Percentiles rank a stretch among this genome's conserved stretches.
These are phyloP conservation scores for Seiridium cupressi DNA, from an alignment of 2,329 filamentous ascomycete genomes.

Conservation along the genomic window DNA sequence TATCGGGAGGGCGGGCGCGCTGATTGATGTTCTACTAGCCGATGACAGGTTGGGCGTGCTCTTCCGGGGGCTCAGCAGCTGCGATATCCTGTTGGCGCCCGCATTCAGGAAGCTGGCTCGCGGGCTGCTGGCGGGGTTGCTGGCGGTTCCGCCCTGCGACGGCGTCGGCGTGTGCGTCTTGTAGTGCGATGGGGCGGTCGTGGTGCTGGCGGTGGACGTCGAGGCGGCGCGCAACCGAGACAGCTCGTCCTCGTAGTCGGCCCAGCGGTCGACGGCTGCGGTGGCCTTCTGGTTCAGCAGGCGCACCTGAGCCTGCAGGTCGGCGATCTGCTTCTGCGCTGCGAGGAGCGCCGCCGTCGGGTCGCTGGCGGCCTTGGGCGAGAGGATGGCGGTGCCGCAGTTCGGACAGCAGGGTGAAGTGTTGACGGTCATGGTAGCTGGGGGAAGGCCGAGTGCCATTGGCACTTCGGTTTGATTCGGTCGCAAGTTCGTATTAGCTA, in stretches of 20 bases:
- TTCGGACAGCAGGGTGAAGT: slow-evolving; percentile 43
- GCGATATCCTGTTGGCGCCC: slow-evolving; percentile 23
- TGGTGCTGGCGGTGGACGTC: slow-evolving; percentile 22
- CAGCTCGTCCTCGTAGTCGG: slow-evolving; percentile 80
- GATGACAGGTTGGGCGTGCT: slow-evolving; percentile 25
- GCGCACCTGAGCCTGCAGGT: slow-evolving; percentile 70
- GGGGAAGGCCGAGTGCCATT: neutral
- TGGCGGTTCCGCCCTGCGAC: slow-evolving; percentile 12
- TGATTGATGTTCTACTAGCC: slow-evolving; percentile 18
- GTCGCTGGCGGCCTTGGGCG: slow-evolving; percentile 26
- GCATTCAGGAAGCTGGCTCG: slow-evolving; percentile 24
- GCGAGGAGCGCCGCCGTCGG: slow-evolving; percentile 43
- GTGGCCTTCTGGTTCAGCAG: slow-evolving; percentile 70
- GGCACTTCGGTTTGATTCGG: neutral
- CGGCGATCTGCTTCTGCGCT: slow-evolving; percentile 60
- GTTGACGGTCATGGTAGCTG: slow-evolving; percentile 20
- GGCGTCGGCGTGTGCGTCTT: neutral
- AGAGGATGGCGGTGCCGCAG: slow-evolving; percentile 43
- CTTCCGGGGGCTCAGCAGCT: slow-evolving; percentile 28
- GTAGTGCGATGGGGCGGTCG: slow-evolving; percentile 15
- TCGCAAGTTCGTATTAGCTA: neutral
- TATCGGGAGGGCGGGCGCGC: slow-evolving; percentile 13
- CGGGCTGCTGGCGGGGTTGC: slow-evolving; percentile 18
- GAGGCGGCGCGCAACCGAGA: slow-evolving; percentile 50
- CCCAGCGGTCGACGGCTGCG: slow-evolving; percentile 62